phyloP scores from a whole-genome alignment of 177 flowering plant species.

The Vitis hybrid region DNA sequence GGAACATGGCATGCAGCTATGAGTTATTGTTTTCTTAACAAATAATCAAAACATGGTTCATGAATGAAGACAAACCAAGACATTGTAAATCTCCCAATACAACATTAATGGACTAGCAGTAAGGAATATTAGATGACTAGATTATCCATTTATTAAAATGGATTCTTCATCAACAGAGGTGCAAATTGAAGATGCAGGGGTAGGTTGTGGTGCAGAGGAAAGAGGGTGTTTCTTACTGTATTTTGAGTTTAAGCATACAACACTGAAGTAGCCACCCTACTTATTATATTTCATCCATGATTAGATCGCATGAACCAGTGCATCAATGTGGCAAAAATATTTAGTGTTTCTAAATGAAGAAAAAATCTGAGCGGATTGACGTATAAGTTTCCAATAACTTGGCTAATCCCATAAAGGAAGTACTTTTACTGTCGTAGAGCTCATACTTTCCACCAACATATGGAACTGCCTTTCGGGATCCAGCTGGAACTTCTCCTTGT shows the following conservation, averaged over 20 bases:
- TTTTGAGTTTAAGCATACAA: background rate
- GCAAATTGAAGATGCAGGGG: background rate
- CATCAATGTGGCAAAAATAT: background rate
- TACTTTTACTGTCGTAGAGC: background rate
- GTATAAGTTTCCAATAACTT: background rate
- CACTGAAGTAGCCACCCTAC: no score
- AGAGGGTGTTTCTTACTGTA: background rate
- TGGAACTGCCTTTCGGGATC: conserved; percentile 30
- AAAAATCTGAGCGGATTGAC: background rate
- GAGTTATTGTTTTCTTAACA: background rate
- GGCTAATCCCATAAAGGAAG: background rate
- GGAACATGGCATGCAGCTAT: background rate
- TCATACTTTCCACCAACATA: conserved; percentile 42
- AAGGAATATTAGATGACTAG: background rate
- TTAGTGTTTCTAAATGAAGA: background rate
- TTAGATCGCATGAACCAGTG: no score
- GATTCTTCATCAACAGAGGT: background rate
- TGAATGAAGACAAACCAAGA: background rate
- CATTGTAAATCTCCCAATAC: background rate
- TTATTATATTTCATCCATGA: no score
- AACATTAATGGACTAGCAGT: background rate
- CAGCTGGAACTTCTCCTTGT: conserved; percentile 42
- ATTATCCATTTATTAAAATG: background rate
- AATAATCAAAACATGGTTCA: background rate
- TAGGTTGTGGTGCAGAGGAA: background rate